Percentiles rank a stretch among this genome's conserved stretches.
Conservation (phyloP, 2,329 filamentous ascomycete genomes). For the Curvularia lunata region DNA sequence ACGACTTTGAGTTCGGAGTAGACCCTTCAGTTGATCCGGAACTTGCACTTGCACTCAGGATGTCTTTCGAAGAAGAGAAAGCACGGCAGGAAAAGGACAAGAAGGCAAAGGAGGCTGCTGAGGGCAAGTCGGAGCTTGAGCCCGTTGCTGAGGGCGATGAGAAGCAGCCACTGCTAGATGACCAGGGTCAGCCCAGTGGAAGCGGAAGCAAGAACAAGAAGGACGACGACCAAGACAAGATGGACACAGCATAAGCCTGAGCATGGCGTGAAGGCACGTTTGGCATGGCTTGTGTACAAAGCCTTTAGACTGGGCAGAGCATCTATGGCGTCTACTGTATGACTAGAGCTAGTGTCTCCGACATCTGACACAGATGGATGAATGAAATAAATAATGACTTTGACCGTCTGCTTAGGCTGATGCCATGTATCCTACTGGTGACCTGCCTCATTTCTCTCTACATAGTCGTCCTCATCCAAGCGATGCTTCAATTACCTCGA, state of each 20-base stretch:
- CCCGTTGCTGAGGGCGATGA: slow-evolving; percentile 75
- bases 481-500: neutral
- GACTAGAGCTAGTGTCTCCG: slow-evolving; percentile 30
- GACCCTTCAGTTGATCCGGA: slow-evolving; percentile 93
- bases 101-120: slow-evolving; percentile 72
- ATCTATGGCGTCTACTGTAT: slow-evolving; percentile 38
- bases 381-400: slow-evolving; percentile 24
- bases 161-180: slow-evolving; percentile 66
- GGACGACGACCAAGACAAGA: slow-evolving; percentile 72
- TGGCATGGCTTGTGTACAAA: slow-evolving; percentile 6
- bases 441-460: neutral
- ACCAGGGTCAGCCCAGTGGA: slow-evolving; percentile 69
- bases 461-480: neutral
- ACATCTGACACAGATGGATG: slow-evolving; percentile 24
- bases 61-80: slow-evolving; percentile 99
- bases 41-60: slow-evolving; percentile 88
- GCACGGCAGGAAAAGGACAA: slow-evolving; percentile 87
- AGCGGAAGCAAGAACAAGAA: slow-evolving; percentile 60
- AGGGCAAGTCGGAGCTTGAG: slow-evolving; percentile 78
- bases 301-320: slow-evolving; percentile 31
- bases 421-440: neutral
- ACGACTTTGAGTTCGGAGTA: slow-evolving; percentile 84
- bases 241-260: slow-evolving; percentile 78
- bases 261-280: slow-evolving; percentile 1
- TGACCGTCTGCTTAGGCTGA: neutral